Conservation (phyloP, 345 rosid species). For the Pistacia integerrima region DNA sequence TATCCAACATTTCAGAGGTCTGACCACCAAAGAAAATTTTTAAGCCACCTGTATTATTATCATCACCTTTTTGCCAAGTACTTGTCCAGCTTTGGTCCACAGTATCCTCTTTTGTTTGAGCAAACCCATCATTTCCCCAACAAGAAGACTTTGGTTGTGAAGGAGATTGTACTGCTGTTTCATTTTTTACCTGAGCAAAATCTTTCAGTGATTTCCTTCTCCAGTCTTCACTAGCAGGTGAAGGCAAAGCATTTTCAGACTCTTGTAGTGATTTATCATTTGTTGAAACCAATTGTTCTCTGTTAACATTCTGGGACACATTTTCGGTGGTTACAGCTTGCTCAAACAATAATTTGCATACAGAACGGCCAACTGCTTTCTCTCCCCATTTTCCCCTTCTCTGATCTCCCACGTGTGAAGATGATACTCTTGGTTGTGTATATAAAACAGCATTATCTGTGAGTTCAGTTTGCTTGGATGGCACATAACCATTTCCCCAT, state of each 20-base stretch:
- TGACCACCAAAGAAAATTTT: background rate
- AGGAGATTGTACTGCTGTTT: background rate
- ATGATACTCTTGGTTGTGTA: conserved; percentile 40
- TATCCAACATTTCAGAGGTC: background rate
- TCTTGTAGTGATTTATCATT: conserved; percentile 20
- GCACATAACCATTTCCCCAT: background rate
- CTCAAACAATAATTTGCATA: conserved; percentile 9
- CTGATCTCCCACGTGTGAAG: conserved; percentile 13
- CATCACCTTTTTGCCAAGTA: background rate
- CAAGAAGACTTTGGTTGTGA: conserved; percentile 5
- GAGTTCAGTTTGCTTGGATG: background rate
- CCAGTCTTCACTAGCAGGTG: conserved; percentile 9
- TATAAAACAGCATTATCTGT: conserved; percentile 19
- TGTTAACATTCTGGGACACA: conserved; percentile 18
- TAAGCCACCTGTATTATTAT: background rate
- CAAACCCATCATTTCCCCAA: conserved; percentile 11
- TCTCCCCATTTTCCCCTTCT: conserved; percentile 29
- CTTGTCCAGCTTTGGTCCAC: too few species aligned
- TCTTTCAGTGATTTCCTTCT: conserved; percentile 5
- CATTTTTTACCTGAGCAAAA: background rate
- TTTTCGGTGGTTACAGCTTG: background rate
- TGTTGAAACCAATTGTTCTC: conserved; percentile 20
- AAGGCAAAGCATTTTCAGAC: background rate
- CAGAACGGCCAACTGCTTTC: conserved; percentile 10
- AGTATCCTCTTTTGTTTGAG: background rate